Percentiles rank a stretch among this genome's conserved stretches.
These are phyloP conservation scores for Rhypophila decipiens DNA, from an alignment of 495 filamentous ascomycete species.

Conservation along the genomic window DNA sequence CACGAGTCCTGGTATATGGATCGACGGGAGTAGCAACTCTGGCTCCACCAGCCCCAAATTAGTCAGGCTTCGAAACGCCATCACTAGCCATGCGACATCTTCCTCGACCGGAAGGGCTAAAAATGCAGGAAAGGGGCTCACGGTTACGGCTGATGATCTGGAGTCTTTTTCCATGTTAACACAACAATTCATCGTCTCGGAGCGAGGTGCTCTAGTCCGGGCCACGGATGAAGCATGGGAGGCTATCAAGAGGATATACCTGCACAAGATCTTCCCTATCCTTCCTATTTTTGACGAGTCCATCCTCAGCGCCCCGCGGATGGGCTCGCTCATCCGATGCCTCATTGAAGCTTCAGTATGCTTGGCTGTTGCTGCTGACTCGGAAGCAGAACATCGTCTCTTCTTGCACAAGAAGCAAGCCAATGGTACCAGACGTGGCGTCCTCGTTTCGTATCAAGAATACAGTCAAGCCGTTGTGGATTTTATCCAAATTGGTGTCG, in stretches of 20 bases:
- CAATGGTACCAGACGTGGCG: constrained; percentile 3
- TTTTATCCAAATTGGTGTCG: constrained; percentile 24
- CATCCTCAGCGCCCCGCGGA: constrained; percentile 2
- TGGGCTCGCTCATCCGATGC: constrained; percentile 12
- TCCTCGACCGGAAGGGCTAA: background rate
- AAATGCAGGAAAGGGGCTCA: background rate
- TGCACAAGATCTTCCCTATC: constrained; percentile 41
- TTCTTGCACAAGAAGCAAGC: constrained; percentile 24
- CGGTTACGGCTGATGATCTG: background rate
- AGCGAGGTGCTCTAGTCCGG: constrained; percentile 17
- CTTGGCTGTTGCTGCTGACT: constrained; percentile 44
- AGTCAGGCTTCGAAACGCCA: background rate
- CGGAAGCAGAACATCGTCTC: constrained; percentile 14
- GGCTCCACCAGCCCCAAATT: background rate
- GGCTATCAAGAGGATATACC: constrained; percentile 33
- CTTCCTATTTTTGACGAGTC: constrained; percentile 39
- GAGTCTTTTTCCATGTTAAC: constrained; percentile 3
- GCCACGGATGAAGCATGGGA: constrained; percentile 30
- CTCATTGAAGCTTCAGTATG: constrained; percentile 36
- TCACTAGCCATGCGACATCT: too few species aligned
- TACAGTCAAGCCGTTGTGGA: constrained; percentile 28
- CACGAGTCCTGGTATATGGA: constrained; percentile 27
- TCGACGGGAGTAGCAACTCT: background rate
- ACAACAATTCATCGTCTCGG: constrained; percentile 1
- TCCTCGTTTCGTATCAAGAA: constrained; percentile 24